Percentiles rank a stretch among this genome's conserved stretches.
phyloP scores from a whole-genome alignment of 1,139 yeast species.

The Lodderomyces parapsilosis region DNA sequence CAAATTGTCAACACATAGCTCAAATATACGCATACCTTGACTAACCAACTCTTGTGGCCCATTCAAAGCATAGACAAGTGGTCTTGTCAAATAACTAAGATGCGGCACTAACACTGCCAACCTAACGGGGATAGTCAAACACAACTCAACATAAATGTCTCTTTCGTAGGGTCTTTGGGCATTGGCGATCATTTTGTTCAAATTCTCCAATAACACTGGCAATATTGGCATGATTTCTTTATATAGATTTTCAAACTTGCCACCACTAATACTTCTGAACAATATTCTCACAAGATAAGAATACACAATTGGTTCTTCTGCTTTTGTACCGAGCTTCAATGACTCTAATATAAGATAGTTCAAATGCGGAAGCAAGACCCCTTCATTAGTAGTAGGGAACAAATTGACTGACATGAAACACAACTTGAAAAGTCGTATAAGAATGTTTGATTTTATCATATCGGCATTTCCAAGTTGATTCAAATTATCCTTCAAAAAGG shows the following conservation, averaged over 20 bases:
- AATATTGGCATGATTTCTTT: conserved; percentile 89
- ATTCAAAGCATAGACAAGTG: conserved; percentile 85
- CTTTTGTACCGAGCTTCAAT: conserved; percentile 76
- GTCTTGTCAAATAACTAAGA: conserved; percentile 81
- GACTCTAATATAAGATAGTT: conserved; percentile 80
- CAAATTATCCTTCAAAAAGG: conserved; percentile 71
- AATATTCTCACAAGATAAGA: conserved; percentile 85
- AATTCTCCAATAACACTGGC: conserved; percentile 80
- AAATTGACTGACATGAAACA: conserved; percentile 95
- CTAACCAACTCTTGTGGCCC: conserved; percentile 90
- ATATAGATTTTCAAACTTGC: conserved; percentile 86
- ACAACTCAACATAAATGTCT: conserved; percentile 89
- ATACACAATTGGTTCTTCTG: conserved; percentile 88
- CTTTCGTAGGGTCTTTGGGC: conserved; percentile 89
- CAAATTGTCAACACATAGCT: conserved; percentile 92
- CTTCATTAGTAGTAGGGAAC: conserved; percentile 85
- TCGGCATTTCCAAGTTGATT: conserved; percentile 81
- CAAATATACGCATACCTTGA: conserved; percentile 92
- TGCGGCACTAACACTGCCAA: conserved; percentile 92
- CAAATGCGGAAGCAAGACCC: conserved; percentile 82
- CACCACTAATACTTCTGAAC: conserved; percentile 95
- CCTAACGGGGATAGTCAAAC: conserved; percentile 93
- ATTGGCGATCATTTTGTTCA: conserved; percentile 77
- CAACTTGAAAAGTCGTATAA: conserved; percentile 82
- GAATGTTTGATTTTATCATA: conserved; percentile 72